phyloP scores from a whole-genome alignment of 306 rosid genomes.

The Heteromeles arbutifolia region DNA sequence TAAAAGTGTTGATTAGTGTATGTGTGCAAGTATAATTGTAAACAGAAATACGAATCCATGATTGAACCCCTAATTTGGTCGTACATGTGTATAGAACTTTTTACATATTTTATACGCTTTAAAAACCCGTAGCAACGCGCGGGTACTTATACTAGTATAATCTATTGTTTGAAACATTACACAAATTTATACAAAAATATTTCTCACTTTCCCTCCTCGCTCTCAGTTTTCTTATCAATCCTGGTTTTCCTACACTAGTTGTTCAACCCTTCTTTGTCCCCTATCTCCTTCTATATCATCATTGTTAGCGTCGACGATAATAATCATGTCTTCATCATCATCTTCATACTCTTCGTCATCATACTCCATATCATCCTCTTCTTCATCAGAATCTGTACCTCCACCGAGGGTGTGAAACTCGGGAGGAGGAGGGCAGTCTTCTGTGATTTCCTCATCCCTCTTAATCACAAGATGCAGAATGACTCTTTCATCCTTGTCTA shows the following conservation, averaged over 20 bases:
- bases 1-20: no score
- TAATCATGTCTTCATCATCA: constrained; percentile 17
- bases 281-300: constrained; percentile 13
- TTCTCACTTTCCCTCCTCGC: neutral
- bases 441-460: constrained; percentile 73
- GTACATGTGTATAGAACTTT: no score
- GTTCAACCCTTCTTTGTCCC: neutral
- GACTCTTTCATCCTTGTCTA: constrained; percentile 85
- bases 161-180: neutral
- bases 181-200: neutral
- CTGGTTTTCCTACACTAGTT: neutral
- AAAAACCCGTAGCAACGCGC: no score
- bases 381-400: constrained; percentile 39
- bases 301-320: constrained; percentile 2
- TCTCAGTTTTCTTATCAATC: neutral
- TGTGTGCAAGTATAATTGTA: no score
- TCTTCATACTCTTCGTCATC: constrained; percentile 18
- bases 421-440: constrained; percentile 89
- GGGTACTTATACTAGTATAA: neutral
- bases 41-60: no score
- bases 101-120: no score
- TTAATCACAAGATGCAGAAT: constrained; percentile 81
- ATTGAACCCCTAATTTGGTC: no score
- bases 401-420: constrained; percentile 47
- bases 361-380: constrained; percentile 27